Evolutionary conservation across 2,329 filamentous ascomycete species (phyloP), one percentile per base, ranked within the genome.

Genomic region (Didymella sp.): DNA sequence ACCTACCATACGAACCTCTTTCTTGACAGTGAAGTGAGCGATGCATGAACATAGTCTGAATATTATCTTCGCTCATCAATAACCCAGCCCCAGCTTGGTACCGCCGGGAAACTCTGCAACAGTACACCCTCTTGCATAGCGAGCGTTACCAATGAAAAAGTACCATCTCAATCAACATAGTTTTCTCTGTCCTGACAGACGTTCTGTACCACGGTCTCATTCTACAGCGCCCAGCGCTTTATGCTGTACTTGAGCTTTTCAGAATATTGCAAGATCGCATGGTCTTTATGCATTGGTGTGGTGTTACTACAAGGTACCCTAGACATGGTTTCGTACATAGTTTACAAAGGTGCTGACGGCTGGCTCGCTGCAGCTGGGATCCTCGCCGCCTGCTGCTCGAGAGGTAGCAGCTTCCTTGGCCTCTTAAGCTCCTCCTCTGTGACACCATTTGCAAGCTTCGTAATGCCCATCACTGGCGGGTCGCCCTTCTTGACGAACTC

Each of bases 401-500:
- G 79, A 30, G 85, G 83, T 60, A 90, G 76, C 71, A 86, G 83
- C 73, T 87, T 85, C 77, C 92, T 86, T 45, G 93, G 90, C 69
- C 87, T 86, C 82, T 92, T 95, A 73, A 99, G 79, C 38, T 90
- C 88, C 67, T 94, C 91, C 70, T 94, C 78, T 21, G 92, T 96
- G 25, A 96, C 77, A 8, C 92, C 92, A 58, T 92, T 82, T 33
- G 84, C 86, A 51, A 99, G 79, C 78, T 96, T 97, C 19, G 93
- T 98, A 61, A 97, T 87, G 27, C 95, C 95, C 73, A 99, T 94
- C 33, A 96, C 85, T 0, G 95, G 87, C 2, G 92, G 83, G 69
- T 97, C 95, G 7, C 92, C 92, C 79, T 91, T 97, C 81, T 89
- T 92, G 30, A 97, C 92, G 73, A 98, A 96, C 73, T 97, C 92